These are phyloP conservation scores for Tremellales sp. DNA, from an alignment of 1,284 basidiomycete genomes.

Conservation along the genomic window DNA sequence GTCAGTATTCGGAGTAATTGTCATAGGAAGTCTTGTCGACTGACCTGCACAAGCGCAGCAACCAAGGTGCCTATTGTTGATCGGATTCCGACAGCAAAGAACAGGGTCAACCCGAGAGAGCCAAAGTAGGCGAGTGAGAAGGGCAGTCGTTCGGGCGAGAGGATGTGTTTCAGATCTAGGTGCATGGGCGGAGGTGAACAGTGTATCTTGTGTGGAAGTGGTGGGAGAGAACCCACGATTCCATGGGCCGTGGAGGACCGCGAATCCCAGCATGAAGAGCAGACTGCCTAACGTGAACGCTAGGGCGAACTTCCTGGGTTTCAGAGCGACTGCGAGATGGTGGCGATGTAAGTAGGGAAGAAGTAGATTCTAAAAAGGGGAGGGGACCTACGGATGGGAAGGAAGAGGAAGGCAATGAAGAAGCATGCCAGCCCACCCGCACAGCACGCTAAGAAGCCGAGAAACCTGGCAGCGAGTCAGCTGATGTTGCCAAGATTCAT, in stretches of 20 bases:
- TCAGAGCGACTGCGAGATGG: constrained; percentile 57
- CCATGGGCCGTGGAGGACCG: constrained; percentile 56
- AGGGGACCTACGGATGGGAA: constrained; percentile 59
- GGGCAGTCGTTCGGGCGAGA: constrained; percentile 78
- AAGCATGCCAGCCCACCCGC: constrained; percentile 91
- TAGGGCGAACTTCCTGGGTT: constrained; percentile 82
- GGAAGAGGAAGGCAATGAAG: constrained; percentile 86
- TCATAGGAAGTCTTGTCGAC: background rate
- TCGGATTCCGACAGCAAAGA: constrained; percentile 77
- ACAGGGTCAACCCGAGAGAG: constrained; percentile 76
- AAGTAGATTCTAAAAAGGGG: background rate
- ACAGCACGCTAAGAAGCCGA: constrained; percentile 90
- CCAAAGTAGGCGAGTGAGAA: constrained; percentile 81
- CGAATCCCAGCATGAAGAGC: constrained; percentile 40
- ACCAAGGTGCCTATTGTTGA: constrained; percentile 81
- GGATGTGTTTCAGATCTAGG: constrained; percentile 76
- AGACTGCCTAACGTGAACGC: constrained; percentile 63
- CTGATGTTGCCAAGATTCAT: background rate
- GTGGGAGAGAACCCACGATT: constrained; percentile 36
- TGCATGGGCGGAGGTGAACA: background rate
- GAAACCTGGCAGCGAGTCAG: constrained; percentile 56
- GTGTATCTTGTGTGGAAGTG: background rate
- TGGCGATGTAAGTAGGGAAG: background rate
- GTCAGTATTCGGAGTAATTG: background rate
- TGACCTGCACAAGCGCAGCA: constrained; percentile 69